These are phyloP conservation scores for Holtermanniella nyarrowii DNA, from an alignment of 768 basidiomycete species.

Conservation along the genomic window DNA sequence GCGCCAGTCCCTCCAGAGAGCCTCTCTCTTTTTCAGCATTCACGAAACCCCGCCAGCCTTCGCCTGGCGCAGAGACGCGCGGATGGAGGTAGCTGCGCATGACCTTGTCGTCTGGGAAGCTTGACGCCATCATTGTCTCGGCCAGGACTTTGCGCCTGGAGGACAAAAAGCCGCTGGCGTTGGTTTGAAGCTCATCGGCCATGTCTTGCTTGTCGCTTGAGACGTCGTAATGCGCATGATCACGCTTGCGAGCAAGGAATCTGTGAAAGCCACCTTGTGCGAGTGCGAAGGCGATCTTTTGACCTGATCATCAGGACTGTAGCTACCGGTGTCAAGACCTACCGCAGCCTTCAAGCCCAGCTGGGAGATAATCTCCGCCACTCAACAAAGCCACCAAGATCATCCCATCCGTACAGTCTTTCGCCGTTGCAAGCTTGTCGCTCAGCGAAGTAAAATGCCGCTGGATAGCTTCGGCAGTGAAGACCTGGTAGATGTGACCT, in stretches of 20 bases:
- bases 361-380: constrained; percentile 83
- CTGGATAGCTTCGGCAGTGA: constrained; percentile 46
- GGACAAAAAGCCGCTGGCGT: constrained; percentile 51
- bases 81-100: constrained; percentile 70
- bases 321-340: constrained; percentile 1
- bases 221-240: constrained; percentile 7
- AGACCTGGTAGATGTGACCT: constrained; percentile 19
- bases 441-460: constrained; percentile 35
- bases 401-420: constrained; percentile 53
- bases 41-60: constrained; percentile 36
- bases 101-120: constrained; percentile 64
- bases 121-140: constrained; percentile 50
- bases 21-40: constrained; percentile 32
- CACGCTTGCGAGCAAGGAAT: constrained; percentile 15
- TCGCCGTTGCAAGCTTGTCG: constrained; percentile 39
- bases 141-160: constrained; percentile 59
- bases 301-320: background rate
- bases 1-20: constrained; percentile 52
- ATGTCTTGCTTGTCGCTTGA: constrained; percentile 8
- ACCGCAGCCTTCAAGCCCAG: constrained; percentile 34
- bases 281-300: constrained; percentile 52
- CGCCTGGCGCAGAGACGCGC: constrained; percentile 43
- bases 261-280: constrained; percentile 70
- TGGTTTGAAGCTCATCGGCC: constrained; percentile 42
- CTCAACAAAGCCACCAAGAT: constrained; percentile 73